Conservation (phyloP, 257 asterid genomes). For the Fraxinus americana region DNA sequence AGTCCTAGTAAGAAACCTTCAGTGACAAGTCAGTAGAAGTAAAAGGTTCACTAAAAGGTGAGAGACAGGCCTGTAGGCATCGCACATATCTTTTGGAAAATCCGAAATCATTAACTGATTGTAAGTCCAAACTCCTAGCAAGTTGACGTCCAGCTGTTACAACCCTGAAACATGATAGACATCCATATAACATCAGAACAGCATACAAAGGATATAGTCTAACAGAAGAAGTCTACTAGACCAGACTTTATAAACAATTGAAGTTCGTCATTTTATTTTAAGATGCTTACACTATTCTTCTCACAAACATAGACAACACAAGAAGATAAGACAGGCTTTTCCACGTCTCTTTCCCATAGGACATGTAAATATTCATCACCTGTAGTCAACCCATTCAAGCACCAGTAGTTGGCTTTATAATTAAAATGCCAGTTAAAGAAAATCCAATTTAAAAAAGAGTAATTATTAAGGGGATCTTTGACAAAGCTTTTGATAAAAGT, state of each 20-base stretch:
- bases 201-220: background rate
- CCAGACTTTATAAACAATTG: background rate
- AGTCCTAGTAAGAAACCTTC: background rate
- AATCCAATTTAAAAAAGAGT: background rate
- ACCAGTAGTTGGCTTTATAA: background rate
- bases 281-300: background rate
- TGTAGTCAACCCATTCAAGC: background rate
- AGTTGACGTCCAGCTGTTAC: conserved; percentile 97
- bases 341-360: background rate
- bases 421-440: background rate
- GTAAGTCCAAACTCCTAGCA: conserved; percentile 90
- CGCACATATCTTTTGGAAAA: conserved; percentile 94
- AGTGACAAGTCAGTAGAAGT: background rate
- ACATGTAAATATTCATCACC: background rate
- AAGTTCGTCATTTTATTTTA: background rate
- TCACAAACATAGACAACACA: background rate
- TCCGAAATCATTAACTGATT: conserved; percentile 90
- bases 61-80: conserved; percentile 75
- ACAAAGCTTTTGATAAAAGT: background rate
- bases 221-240: background rate
- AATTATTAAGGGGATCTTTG: background rate
- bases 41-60: background rate
- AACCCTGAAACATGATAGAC: conserved; percentile 56
- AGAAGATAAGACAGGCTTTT: background rate
- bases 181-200: background rate